Evolutionary conservation across 148 eudicot species (phyloP).

Genomic region (Nyssa sinensis): DNA sequence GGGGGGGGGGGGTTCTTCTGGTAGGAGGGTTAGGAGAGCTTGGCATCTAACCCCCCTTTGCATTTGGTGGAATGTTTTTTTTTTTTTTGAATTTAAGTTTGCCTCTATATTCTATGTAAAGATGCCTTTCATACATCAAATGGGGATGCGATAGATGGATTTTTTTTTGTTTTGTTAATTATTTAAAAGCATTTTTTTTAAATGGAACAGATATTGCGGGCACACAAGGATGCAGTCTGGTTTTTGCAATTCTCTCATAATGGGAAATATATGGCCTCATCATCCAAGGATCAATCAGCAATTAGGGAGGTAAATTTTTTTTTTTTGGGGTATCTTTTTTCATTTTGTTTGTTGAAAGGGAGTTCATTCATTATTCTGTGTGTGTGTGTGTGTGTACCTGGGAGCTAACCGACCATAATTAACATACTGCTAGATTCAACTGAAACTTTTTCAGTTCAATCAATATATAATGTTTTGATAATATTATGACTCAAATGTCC

Average conservation of each 20-base stretch:
- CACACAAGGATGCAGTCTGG: conserved; percentile 81
- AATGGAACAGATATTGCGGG: conserved; percentile 53
- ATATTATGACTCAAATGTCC: not conserved
- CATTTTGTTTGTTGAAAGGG: not conserved
- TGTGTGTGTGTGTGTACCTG: not conserved
- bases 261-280: conserved; percentile 82
- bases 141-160: not conserved
- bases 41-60: too few relatives aligned
- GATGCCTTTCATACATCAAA: not conserved
- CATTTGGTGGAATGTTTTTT: too few relatives aligned
- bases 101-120: not conserved
- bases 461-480: too few relatives aligned
- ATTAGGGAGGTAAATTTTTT: conserved; percentile 74
- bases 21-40: too few relatives aligned
- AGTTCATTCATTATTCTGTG: not conserved
- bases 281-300: conserved; percentile 67
- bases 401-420: not conserved
- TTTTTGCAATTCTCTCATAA: conserved; percentile 68
- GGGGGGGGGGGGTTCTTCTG: too few relatives aligned
- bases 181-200: not conserved
- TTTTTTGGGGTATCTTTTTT: not conserved
- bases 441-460: not conserved
- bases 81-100: not conserved
- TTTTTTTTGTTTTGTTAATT: not conserved
- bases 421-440: not conserved